Base-by-base conservation (phyloP, 2,329 filamentous ascomycete genomes). In the Annulohypoxylon truncatum region DNA sequence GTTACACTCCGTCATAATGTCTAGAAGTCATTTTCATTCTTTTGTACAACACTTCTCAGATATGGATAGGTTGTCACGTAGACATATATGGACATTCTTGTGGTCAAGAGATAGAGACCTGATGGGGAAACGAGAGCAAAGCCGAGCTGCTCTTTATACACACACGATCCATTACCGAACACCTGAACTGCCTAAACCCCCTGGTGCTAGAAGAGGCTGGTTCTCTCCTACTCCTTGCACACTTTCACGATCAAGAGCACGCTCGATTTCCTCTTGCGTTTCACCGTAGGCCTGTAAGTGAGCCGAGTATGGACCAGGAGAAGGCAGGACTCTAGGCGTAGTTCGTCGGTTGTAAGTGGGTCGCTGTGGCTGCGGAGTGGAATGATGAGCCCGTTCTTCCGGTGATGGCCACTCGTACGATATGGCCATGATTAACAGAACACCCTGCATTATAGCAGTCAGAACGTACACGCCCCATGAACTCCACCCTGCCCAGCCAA, bases 381-480 rank as follows among this genome's bases (percentile, higher is more conserved):
- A 50, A 18, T 68, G 63, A 20, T 72, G 63, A 13, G 71, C 63
- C 7, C 64, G 66, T 9, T 71, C 67, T 44, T 70, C 63, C 18
- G 66, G 68, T 9, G 73, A 74, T 1, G 73, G 70, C 76, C 76
- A 78, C 78, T 94, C 85, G 76, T 94, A 98, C 72, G 87, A 89
- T 66, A 97, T 86, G 20, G 89, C 93, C 91, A 99, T 92, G 22
- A 78, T 82, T 42, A 99, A 83, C 60, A 99, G 81, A 8, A 88
- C 85, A 15, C 94, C 95, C 78, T 99, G 96, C 82, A 98, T 86
- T 61, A 84, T 80, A 1, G 95, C 96, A 0, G 94, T 97, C 54
- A 98, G 84, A 46, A 97, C 84, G 75, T 95, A 96, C 12, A 98
- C 90, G 8, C 93, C 90, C 96, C 96, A 99, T 0, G 94, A 93